Evolutionary conservation across 805 yeast genomes (phyloP).

Genomic region (Lachancea quebecensis): DNA sequence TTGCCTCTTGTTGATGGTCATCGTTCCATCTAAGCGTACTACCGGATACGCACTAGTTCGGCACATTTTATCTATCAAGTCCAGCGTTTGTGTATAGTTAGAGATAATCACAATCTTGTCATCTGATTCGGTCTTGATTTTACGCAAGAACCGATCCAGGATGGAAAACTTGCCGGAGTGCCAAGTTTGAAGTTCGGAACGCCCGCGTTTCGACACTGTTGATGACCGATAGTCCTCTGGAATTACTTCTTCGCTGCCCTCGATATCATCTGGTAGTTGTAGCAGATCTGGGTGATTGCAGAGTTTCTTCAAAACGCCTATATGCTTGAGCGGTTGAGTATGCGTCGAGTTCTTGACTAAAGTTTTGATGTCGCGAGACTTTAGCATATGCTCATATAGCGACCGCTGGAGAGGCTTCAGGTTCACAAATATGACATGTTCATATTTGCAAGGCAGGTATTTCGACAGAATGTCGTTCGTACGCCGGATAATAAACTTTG

Average conservation of each 20-base stretch:
- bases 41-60: slow-evolving; percentile 66
- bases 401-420: slow-evolving; percentile 69
- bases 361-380: slow-evolving; percentile 69
- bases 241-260: slow-evolving; percentile 51
- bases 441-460: slow-evolving; percentile 91
- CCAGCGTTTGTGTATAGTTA: slow-evolving; percentile 91
- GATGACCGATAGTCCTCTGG: slow-evolving; percentile 61
- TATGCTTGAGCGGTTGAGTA: slow-evolving; percentile 76
- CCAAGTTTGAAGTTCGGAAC: slow-evolving; percentile 56
- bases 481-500: slow-evolving; percentile 86
- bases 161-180: slow-evolving; percentile 82
- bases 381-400: slow-evolving; percentile 66
- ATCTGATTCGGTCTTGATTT: slow-evolving; percentile 72
- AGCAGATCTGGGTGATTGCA: slow-evolving; percentile 92
- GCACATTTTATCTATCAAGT: slow-evolving; percentile 82
- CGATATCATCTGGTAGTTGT: slow-evolving; percentile 58
- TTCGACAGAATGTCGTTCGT: slow-evolving; percentile 92
- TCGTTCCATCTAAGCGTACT: slow-evolving; percentile 83
- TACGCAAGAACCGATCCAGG: slow-evolving; percentile 73
- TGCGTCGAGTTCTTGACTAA: slow-evolving; percentile 33
- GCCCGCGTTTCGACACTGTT: slow-evolving; percentile 17
- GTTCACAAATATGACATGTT: slow-evolving; percentile 90
- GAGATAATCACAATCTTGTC: slow-evolving; percentile 94
- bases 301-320: slow-evolving; percentile 78
- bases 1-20: slow-evolving; percentile 88